Base-by-base conservation (phyloP, 2,329 filamentous ascomycete genomes). In the Acrodontium crateriforme region DNA sequence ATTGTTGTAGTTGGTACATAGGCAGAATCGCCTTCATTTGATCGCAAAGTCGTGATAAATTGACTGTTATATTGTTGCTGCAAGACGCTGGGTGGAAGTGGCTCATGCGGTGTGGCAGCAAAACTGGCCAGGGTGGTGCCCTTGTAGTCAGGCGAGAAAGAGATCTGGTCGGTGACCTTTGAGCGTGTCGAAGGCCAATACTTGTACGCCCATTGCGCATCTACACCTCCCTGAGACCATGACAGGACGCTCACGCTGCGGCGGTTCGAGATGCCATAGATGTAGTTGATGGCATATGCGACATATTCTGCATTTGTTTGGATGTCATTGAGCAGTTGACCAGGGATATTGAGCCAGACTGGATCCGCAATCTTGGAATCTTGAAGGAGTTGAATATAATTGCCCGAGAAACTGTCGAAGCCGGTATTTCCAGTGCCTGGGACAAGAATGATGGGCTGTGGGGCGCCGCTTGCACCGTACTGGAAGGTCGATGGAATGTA, bases 261-360 rank as follows among this genome's bases (percentile, higher is more conserved):
- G 13, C 50, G 44, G 24, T 40, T 35, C 23, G 52, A 55, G 35
- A 65, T 47, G 18, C 46, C 52, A 16, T 53, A 47, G 32, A 71
- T 56, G 47, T 71, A 72, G 49, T 71, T 67, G 34, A 71, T 63
- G 4, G 67, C 65, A 44, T 73, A 71, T 3, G 65, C 64, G 20
- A 68, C 59, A 38, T 65, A 70, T 43, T 72, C 67, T 4, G 63
- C 49, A 37, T 65, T 71, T 16, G 50, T 36, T 37, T 71, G 67
- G 0, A 55, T 56, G 32, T 73, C 65, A 13, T 38, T 47, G 7
- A 68, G 50, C 19, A 63, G 53, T 20, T 54, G 51, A 2, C 49
- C 48, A 0, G 68, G 66, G 9, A 72, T 55, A 39, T 72, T 72
- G 12, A 73, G 49, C 60, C 65, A 72, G 11, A 70, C 58, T 0